phyloP scores from a whole-genome alignment of 495 filamentous ascomycete genomes.

The Penicillium antarcticum region DNA sequence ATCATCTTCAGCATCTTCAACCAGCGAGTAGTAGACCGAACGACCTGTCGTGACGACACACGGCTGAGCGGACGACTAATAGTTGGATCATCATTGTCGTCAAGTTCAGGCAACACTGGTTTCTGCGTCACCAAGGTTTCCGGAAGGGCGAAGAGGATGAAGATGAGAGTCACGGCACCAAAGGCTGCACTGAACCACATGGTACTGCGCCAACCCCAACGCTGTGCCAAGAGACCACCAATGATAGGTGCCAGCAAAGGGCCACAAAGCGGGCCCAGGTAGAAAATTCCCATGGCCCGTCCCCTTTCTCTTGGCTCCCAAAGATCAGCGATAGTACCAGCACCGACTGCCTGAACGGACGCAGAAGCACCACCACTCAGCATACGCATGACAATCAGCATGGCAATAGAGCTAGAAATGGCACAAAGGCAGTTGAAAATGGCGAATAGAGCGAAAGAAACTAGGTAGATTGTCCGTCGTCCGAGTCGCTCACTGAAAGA shows the following conservation, averaged over 20 bases:
- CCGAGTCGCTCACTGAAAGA: constrained; percentile 83
- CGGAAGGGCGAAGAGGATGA: constrained; percentile 66
- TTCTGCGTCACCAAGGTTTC: constrained; percentile 54
- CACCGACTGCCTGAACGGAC: constrained; percentile 87
- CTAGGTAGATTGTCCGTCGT: constrained; percentile 79
- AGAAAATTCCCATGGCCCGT: constrained; percentile 89
- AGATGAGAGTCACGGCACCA: constrained; percentile 60
- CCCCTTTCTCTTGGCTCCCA: constrained; percentile 83
- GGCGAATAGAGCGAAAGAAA: constrained; percentile 77
- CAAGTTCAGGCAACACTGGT: constrained; percentile 9
- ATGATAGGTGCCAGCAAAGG: constrained; percentile 85
- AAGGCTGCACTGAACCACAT: constrained; percentile 84
- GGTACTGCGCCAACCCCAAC: constrained; percentile 78
- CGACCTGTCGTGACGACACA: constrained; percentile 60
- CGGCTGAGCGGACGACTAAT: constrained; percentile 45
- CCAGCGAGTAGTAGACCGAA: constrained; percentile 51
- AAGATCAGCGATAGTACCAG: constrained; percentile 88
- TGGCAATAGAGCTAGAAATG: constrained; percentile 69
- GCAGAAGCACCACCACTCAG: constrained; percentile 81
- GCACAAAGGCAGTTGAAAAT: constrained; percentile 74
- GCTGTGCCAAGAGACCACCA: constrained; percentile 70
- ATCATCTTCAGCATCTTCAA: constrained; percentile 57
- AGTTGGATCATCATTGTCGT: constrained; percentile 17
- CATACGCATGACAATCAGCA: constrained; percentile 84
- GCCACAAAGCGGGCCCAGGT: constrained; percentile 83